Evolutionary conservation across 768 basidiomycete genomes (phyloP).

Genomic region (Tricholoma terreum): DNA sequence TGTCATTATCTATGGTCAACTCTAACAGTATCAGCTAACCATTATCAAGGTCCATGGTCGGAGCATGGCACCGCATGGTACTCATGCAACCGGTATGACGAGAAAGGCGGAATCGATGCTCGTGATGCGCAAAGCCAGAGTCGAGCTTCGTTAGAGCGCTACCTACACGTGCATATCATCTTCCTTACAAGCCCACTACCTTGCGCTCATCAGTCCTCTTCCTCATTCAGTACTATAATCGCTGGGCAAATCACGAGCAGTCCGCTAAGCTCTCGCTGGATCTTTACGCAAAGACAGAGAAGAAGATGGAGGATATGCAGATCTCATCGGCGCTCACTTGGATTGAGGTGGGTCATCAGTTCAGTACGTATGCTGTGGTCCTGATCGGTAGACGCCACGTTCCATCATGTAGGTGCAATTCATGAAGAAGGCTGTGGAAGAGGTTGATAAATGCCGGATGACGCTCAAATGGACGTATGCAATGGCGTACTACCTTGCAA

Average conservation of each 20-base stretch:
- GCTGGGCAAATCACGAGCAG: conserved; percentile 99
- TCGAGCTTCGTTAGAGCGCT: conserved; percentile 89
- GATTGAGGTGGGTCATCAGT: conserved; percentile 69
- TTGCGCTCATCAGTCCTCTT: conserved; percentile 5
- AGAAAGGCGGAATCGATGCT: conserved; percentile 82
- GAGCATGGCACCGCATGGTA: conserved; percentile 99
- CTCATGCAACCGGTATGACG: conserved; percentile 96
- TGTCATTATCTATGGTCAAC: conserved; percentile 12
- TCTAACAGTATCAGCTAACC: conserved; percentile 14
- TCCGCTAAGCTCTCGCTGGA: conserved; percentile 96
- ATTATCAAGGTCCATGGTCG: conserved; percentile 79
- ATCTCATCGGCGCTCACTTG: conserved; percentile 87
- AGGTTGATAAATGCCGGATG: conserved; percentile 83
- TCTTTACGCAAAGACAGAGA: conserved; percentile 92
- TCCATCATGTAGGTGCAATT: conserved; percentile 59
- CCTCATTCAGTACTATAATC: conserved; percentile 87
- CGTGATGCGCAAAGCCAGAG: conserved; percentile 90
- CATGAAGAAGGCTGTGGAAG: conserved; percentile 97
- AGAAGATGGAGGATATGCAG: conserved; percentile 99
- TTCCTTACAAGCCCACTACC: background rate
- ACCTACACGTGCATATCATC: conserved; percentile 76
- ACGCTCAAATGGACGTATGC: conserved; percentile 99
- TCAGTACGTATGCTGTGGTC: background rate
- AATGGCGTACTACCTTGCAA: conserved; percentile 96
- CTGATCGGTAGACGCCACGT: background rate